Evolutionary conservation across 805 yeast genomes (phyloP).

Genomic region (Candida insectalens): DNA sequence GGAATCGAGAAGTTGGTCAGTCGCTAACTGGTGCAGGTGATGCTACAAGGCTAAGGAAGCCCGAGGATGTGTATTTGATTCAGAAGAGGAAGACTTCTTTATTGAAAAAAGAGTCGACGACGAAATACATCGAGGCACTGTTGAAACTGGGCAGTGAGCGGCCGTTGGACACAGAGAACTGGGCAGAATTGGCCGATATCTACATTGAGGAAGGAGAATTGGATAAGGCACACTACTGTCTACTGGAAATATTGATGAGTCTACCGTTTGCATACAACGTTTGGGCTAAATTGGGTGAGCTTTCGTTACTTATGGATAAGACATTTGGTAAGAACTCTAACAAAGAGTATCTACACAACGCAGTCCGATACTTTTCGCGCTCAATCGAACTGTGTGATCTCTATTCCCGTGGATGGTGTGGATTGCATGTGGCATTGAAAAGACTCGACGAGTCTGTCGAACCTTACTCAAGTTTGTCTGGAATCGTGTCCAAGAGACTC

Average conservation of each 20-base stretch:
- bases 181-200: slow-evolving; percentile 69
- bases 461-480: slow-evolving; percentile 17
- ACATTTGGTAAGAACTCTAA: slow-evolving; percentile 1
- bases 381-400: slow-evolving; percentile 69
- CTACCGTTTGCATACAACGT: slow-evolving; percentile 64
- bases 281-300: slow-evolving; percentile 55
- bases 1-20: slow-evolving; percentile 9
- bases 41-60: slow-evolving; percentile 14
- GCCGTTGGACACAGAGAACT: slow-evolving; percentile 69
- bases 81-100: slow-evolving; percentile 12
- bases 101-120: slow-evolving; percentile 16
- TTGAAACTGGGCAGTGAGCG: slow-evolving; percentile 45
- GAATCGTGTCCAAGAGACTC: slow-evolving; percentile 28
- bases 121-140: slow-evolving; percentile 44
- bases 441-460: slow-evolving; percentile 3
- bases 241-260: slow-evolving; percentile 59
- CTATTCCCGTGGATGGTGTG: slow-evolving; percentile 49
- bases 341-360: background rate
- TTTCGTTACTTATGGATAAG: slow-evolving; percentile 16
- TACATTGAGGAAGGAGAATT: slow-evolving; percentile 54
- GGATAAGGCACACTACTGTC: slow-evolving; percentile 55
- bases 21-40: slow-evolving; percentile 18
- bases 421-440: slow-evolving; percentile 13
- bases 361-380: slow-evolving; percentile 22
- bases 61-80: slow-evolving; percentile 1